A percentile compares a stretch with the other conserved stretches of the same genome.
These are phyloP conservation scores for Perkinsus olseni DNA, from an alignment of 169 alveolate species.

Conservation along the genomic window DNA sequence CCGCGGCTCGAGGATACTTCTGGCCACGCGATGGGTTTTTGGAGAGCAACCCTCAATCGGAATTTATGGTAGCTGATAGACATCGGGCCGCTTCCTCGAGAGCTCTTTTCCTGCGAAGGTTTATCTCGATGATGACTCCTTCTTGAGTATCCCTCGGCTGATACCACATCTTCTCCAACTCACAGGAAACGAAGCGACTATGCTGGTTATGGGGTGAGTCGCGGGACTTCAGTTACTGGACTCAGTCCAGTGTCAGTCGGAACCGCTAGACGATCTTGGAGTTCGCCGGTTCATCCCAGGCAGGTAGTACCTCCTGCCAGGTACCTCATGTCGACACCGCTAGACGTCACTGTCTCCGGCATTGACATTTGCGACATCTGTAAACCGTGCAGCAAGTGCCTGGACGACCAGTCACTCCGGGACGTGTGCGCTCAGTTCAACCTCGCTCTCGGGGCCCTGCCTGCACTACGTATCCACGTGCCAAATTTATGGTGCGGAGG, in stretches of 20 bases:
- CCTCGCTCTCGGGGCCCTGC: slow-evolving; percentile 7
- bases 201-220: not conserved
- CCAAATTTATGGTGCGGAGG: not conserved
- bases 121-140: slow-evolving; percentile 9
- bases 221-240: not conserved
- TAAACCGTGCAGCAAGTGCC: not conserved
- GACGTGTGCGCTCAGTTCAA: not conserved
- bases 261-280: too few species aligned
- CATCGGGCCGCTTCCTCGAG: not conserved
- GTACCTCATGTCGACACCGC: not conserved
- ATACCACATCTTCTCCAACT: not conserved
- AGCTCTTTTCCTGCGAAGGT: too few species aligned
- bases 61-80: not conserved
- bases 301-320: too few species aligned
- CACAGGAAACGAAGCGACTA: not conserved
- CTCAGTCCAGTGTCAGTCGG: not conserved
- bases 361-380: slow-evolving; percentile 6
- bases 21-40: not conserved
- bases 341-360: not conserved
- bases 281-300: too few species aligned
- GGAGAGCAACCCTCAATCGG: not conserved
- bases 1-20: not conserved
- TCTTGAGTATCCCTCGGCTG: not conserved
- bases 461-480: slow-evolving; percentile 6
- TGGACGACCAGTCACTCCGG: not conserved